Evolutionary conservation across 1,284 basidiomycete species (phyloP).

Genomic region (Cutaneotrichosporon dermatis): DNA sequence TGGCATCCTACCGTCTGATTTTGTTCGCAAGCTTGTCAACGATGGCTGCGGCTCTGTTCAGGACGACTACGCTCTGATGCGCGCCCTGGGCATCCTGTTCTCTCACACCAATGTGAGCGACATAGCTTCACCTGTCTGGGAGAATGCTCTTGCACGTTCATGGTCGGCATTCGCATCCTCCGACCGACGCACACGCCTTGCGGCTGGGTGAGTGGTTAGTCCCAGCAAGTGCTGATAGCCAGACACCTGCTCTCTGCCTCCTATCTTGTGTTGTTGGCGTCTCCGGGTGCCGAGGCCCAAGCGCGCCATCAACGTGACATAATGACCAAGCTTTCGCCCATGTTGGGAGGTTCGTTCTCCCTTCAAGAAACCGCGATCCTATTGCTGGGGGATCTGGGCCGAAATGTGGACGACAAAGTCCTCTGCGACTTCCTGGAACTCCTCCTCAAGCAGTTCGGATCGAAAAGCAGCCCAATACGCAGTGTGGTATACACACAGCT

Average conservation of each 20-base stretch:
- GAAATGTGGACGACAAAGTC: conserved; percentile 55
- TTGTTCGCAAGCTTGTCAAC: conserved; percentile 2
- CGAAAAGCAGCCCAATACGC: conserved; percentile 62
- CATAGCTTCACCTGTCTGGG: conserved; percentile 5
- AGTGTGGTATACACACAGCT: conserved; percentile 71
- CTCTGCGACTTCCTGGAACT: conserved; percentile 63
- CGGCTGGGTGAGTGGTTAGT: conserved; percentile 10
- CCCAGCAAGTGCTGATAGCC: neutral
- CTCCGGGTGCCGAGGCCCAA: neutral
- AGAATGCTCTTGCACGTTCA: conserved; percentile 3
- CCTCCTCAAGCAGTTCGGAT: conserved; percentile 65
- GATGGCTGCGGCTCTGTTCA: neutral
- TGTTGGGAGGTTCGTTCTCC: neutral
- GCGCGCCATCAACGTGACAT: neutral
- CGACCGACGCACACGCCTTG: conserved; percentile 22
- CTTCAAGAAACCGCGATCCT: conserved; percentile 27
- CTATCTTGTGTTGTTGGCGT: neutral
- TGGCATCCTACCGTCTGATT: conserved; percentile 3
- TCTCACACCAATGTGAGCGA: conserved; percentile 11
- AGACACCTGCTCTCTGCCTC: conserved; percentile 16
- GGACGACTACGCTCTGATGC: conserved; percentile 16
- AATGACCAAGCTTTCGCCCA: neutral
- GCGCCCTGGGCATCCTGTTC: conserved; percentile 15
- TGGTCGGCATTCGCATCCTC: conserved; percentile 14
- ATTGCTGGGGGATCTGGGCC: conserved; percentile 44